Conservation (phyloP, 768 basidiomycete genomes). For the Scleroderma citrinum region DNA sequence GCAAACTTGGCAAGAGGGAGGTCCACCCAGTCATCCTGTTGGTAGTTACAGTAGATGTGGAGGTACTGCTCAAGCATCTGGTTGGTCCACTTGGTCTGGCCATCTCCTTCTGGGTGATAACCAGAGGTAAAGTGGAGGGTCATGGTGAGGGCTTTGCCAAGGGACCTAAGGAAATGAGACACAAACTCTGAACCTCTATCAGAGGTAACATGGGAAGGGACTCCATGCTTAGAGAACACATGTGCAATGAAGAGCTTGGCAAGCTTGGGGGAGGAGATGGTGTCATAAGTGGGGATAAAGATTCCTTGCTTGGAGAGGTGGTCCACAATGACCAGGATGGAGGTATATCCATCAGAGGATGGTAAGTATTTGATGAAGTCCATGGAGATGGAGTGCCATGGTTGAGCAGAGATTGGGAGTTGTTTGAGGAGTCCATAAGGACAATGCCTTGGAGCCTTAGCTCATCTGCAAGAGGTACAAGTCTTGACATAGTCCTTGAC, state of each 20-base stretch:
- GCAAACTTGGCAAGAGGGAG: slow-evolving; percentile 29
- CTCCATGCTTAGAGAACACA: slow-evolving; percentile 19
- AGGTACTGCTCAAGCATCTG: slow-evolving; percentile 30
- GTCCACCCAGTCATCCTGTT: slow-evolving; percentile 31
- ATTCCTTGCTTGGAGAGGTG: slow-evolving; percentile 1
- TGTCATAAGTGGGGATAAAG: slow-evolving; percentile 8
- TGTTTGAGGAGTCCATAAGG: slow-evolving; percentile 31
- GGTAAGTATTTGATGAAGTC: slow-evolving; percentile 33
- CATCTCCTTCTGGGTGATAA: slow-evolving; percentile 1
- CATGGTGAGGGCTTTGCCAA: slow-evolving; percentile 23
- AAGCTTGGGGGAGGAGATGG: slow-evolving; percentile 8
- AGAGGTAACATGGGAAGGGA: slow-evolving; percentile 17
- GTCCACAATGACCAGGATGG: slow-evolving; percentile 10
- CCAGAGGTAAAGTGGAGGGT: slow-evolving; percentile 18
- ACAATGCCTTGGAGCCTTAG: slow-evolving; percentile 29
- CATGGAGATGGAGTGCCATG: slow-evolving; percentile 24
- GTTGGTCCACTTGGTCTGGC: slow-evolving; percentile 16
- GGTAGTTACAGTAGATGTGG: slow-evolving; percentile 24
- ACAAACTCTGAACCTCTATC: slow-evolving; percentile 27
- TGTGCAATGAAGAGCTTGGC: slow-evolving; percentile 5
- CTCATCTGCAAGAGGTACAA: slow-evolving; percentile 29
- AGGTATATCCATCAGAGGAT: slow-evolving; percentile 23
- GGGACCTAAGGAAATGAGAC: slow-evolving; percentile 28
- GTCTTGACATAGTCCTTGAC: slow-evolving; percentile 16
- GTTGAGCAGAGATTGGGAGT: slow-evolving; percentile 16